phyloP scores from a whole-genome alignment of 176 grass and related monocot species.

The Avena insularis region DNA sequence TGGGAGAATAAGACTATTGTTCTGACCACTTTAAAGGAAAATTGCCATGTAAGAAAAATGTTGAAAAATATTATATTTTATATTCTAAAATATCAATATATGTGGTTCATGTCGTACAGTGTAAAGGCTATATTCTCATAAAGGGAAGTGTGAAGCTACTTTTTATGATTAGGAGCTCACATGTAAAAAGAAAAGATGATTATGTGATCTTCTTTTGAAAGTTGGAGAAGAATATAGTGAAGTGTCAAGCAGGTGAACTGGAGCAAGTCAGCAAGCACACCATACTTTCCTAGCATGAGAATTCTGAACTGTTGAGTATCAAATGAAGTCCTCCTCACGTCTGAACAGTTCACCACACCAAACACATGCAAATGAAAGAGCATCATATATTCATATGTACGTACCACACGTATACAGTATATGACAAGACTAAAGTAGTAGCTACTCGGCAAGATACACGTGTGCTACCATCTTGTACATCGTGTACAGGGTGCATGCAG shows the following conservation, averaged over 20 bases:
- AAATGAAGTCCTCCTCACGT: not conserved
- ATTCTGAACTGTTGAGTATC: not conserved
- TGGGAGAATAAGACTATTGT: not conserved
- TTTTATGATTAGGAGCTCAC: not conserved
- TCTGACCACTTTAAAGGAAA: not conserved
- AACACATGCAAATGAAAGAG: not conserved
- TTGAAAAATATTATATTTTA: no score
- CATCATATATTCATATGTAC: not conserved
- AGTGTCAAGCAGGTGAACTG: not conserved
- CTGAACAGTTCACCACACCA: not conserved
- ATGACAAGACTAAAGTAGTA: not conserved
- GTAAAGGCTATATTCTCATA: not conserved
- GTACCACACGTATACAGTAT: not conserved
- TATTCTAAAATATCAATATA: not conserved
- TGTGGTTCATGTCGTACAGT: not conserved
- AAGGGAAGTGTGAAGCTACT: not conserved
- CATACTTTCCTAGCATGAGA: slow-evolving; percentile 22
- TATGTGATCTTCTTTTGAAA: not conserved
- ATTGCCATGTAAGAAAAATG: no score
- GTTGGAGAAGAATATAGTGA: not conserved
- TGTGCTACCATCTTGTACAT: not conserved
- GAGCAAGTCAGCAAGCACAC: not conserved
- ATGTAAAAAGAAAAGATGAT: no score
- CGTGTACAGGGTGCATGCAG: not conserved
- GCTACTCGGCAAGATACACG: not conserved